Conservation (phyloP, 352 stramenopile genomes). For the Salisapilia sapeloensis region DNA sequence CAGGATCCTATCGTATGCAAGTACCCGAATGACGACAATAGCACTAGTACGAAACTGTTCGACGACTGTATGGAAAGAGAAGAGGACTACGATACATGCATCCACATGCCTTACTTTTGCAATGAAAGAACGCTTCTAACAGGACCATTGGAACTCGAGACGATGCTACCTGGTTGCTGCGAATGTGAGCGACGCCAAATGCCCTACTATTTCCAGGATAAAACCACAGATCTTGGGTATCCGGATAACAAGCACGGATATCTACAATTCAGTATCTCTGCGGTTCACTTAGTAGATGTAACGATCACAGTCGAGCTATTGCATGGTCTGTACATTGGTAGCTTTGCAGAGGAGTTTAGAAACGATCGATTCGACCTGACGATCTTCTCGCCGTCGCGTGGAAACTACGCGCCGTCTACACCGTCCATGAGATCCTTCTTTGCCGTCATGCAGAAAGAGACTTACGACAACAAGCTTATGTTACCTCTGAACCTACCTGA, state of each 20-base stretch:
- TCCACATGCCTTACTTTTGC: slow-evolving; percentile 52
- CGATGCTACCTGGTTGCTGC: slow-evolving; percentile 56
- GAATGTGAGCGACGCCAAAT: slow-evolving; percentile 75
- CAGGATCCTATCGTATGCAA: slow-evolving; percentile 24
- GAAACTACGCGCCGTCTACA: slow-evolving; percentile 36
- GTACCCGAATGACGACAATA: slow-evolving; percentile 43
- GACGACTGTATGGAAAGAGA: slow-evolving; percentile 27
- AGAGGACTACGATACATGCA: slow-evolving; percentile 20
- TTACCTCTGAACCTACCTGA: slow-evolving; percentile 91
- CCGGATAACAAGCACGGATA: slow-evolving; percentile 92
- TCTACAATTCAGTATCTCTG: slow-evolving; percentile 82
- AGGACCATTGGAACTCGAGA: slow-evolving; percentile 7
- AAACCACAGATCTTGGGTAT: slow-evolving; percentile 48
- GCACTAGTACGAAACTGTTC: slow-evolving; percentile 18
- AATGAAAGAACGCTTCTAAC: slow-evolving; percentile 11
- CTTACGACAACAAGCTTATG: slow-evolving; percentile 74
- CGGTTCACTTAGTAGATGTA: slow-evolving; percentile 66
- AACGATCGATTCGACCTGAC: slow-evolving; percentile 71
- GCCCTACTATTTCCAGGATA: slow-evolving; percentile 80
- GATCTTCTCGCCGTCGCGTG: slow-evolving; percentile 78
- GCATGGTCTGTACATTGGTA: slow-evolving; percentile 84
- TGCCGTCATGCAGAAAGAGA: slow-evolving; percentile 57
- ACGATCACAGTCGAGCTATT: slow-evolving; percentile 88
- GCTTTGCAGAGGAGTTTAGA: slow-evolving; percentile 76
- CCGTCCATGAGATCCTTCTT: slow-evolving; percentile 61